Evolutionary conservation across 108 stramenopile genomes (phyloP), one percentile per base, ranked within the genome.

Genomic region (Schizochytrium sp.): DNA sequence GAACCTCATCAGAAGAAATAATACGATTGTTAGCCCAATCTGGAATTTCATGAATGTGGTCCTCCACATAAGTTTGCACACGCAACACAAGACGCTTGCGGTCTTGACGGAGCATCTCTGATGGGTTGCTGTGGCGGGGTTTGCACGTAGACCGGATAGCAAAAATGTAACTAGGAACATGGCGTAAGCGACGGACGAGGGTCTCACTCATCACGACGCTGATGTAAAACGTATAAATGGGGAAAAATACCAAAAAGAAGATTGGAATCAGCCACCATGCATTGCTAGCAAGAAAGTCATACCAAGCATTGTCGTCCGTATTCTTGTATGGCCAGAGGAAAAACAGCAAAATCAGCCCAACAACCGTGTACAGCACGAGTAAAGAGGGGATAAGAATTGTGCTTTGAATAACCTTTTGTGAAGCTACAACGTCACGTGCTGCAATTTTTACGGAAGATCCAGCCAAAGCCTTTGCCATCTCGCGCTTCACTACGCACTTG

Each of bases 401-500:
- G 46, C 88, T 55, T 4, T 44, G 15, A 40, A 88, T 41, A 44
- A 88, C 88, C 61, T 69, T 69, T 44, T 61, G 61, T 38, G 61
- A 56, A 2, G 61, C 88, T 13, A 46, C 13, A 4, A 88, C 61
- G 19, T 88, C 88, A 4, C 4, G 61, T 3, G 61, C 88, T 40
- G 19, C 44, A 13, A 88, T 19, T 49, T 88, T 88, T 5, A 88
- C 88, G 3, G 61, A 61, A 4, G 46, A 47, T 3, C 88, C 88
- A 4, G 88, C 88, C 2, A 88, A 7, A 4, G 88, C 88, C 49
- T 88, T 88, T 46, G 88, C 88, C 88, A 64, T 64, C 4, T 88
- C 41, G 0, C 61, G 40, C 17, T 61, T 47, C 38, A 88, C 61
- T 3, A 17, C 55, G 76, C 61, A n/a, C 17, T 64, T 5, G 38